Base-by-base conservation (phyloP, 176 grass and related monocot genomes). In the Oryza glumipatula region DNA sequence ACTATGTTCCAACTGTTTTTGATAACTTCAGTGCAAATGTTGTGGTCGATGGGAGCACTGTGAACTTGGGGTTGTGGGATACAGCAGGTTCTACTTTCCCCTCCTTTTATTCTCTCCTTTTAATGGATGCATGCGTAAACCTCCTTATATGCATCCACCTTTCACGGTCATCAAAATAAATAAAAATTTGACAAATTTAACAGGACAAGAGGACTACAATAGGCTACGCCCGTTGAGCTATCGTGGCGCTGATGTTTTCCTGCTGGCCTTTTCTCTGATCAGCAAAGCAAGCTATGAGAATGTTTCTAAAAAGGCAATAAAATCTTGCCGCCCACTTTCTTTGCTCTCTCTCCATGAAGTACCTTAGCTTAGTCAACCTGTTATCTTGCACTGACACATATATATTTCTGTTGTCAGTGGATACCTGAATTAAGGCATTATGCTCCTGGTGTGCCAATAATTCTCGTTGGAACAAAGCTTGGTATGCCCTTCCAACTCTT, bases 211-310 rank as follows among this genome's bases (percentile, higher is more conserved):
- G 74, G 92, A 94, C 84, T 94, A 94, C 79, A 94, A 91, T 70
- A 84, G 92, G 63, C 79, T 94, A 64, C 85, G 92, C 17, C 92
- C 92, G 8, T 79, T 94, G 39, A 94, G 92, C 83, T 94, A 94
- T 64, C 88, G 92, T 13, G 92, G 92, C 47, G 92, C 92, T 80
- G 92, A 94, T 54, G 89, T 94, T 83, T 94, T 94, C 80, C 83
- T 94, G 32, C 74, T 94, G 30, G 92, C 92, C 36, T 94, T 94
- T 70, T 94, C 92, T 45, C 89, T 94, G 28, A 94, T 94, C 67
- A 94, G 92, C 86, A 92, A 92, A 83, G 92, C 89, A 33, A 94
- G 92, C 84, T 94, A 94, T 51, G 92, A 94, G 88, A 94, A 94
- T 85, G 89, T 94, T 43, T 85, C 89, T 46, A 94, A 94, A 74